Evolutionary conservation across 2,329 filamentous ascomycete species (phyloP), one percentile per base, ranked within the genome.

Genomic region (Iodosphaeria phyllophila): DNA sequence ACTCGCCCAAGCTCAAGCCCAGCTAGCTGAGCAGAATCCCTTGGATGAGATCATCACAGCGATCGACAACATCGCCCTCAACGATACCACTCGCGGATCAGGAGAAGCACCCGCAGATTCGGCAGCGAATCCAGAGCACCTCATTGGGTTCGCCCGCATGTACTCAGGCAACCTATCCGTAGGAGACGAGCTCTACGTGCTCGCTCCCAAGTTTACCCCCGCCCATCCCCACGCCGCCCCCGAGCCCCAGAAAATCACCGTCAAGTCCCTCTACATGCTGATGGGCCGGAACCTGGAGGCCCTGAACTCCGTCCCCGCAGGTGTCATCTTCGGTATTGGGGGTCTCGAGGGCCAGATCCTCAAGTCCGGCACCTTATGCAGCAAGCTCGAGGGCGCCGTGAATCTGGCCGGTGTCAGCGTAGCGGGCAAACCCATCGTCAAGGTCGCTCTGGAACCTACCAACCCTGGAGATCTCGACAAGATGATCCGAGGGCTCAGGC

Each of bases 281-380:
- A 98, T 98, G 89, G 89, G 89, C 16, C 67, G 86, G 30, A 76
- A 76, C 30, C 57, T 98, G 4, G 86, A 95, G 42, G 64, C 74
- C 2, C 64, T 98, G 0, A 64, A 69, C 10, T 76, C 75, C 0
- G 86, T 95, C 0, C 86, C 86, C 5, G 86, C 89, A 1, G 89
- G 89, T 21, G 84, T 92, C 6, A 77, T 98, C 4, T 95, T 98
- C 42, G 89, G 89, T 13, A 89, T 98, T 27, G 82, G 75, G 16
- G 89, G 89, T 2, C 65, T 98, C 1, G 84, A 89, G 41, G 86
- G 84, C 10, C 75, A 86, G 32, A 75, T 98, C n/a, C 61, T 98
- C 27, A 98, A 98, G 47, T 91, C 83, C 1, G 89, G 84, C 8
- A 98, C 89, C 0, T 58, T 98, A 4, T 93, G 83, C 54, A 92